phyloP scores from a whole-genome alignment of 2,329 filamentous ascomycete species.

The Ascomycota sp. region DNA sequence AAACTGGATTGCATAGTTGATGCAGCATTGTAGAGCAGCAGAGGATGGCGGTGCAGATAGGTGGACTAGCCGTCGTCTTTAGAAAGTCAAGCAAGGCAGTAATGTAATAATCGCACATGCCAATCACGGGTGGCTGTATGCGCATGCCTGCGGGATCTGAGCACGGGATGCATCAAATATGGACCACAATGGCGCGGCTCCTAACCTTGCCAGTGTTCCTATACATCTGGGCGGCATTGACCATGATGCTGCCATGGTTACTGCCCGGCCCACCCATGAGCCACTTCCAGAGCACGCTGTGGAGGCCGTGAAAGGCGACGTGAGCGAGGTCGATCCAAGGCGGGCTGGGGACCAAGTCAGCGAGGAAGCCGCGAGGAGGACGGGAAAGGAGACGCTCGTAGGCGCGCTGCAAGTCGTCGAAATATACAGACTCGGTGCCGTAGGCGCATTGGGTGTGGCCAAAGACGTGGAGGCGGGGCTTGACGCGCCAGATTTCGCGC shows the following conservation, averaged over 20 bases:
- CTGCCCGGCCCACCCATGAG: slow-evolving; percentile 29
- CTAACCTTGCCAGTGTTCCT: slow-evolving; percentile 27
- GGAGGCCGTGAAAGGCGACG: slow-evolving; percentile 22
- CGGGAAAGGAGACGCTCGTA: slow-evolving; percentile 43
- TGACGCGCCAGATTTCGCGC: slow-evolving; percentile 49
- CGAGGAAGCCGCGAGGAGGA: slow-evolving; percentile 18
- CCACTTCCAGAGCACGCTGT: slow-evolving; percentile 31
- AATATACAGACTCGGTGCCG: slow-evolving; percentile 47
- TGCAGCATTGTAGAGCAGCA: too few species aligned
- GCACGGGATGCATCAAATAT: slow-evolving; percentile 6
- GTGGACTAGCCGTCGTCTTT: too few species aligned
- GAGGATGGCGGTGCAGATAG: too few species aligned
- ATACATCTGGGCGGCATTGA: slow-evolving; percentile 34
- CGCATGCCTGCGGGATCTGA: too few species aligned
- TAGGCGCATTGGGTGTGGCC: slow-evolving; percentile 64
- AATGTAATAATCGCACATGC: not conserved
- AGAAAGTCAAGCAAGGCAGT: not conserved
- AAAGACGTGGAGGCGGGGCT: slow-evolving; percentile 58
- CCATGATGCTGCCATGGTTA: slow-evolving; percentile 26
- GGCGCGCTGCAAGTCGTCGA: slow-evolving; percentile 47
- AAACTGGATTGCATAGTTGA: too few species aligned
- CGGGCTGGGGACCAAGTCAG: slow-evolving; percentile 22
- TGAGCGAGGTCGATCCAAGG: slow-evolving; percentile 23
- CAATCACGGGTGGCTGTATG: not conserved
- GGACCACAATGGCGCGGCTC: slow-evolving; percentile 16